Evolutionary conservation across 208 protist genomes (phyloP), one percentile per base, ranked within the genome.

Genomic region (Wallacemonas collosoma): DNA sequence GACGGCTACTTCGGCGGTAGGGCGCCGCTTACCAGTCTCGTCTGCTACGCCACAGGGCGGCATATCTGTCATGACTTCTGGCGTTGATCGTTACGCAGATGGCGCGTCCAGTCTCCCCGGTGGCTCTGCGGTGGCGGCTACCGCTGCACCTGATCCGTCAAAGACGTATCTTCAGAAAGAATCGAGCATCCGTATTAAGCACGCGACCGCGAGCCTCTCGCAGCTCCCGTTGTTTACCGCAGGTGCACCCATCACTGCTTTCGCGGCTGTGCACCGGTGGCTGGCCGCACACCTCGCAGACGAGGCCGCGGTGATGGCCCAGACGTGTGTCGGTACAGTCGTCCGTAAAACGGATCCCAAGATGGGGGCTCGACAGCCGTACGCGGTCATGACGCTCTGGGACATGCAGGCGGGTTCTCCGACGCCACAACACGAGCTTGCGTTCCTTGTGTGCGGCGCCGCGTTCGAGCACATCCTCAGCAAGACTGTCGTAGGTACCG

Each of bases 401-500:
- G 90, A 75, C 71, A 83, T 93, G 87, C 73, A 69, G 38, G 77
- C 72, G 45, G 76, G 81, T 26, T 93, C 86, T 1, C 79, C 87
- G 9, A 66, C 68, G 2, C 55, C 87, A 7, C 43, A 63, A 12
- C 65, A 78, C 7, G 83, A 92, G 67, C 58, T 95, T 43, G 60
- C 79, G 41, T 60, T 95, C 43, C 68, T 95, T 15, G 67, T 95
- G 41, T 84, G 79, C 71, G 86, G 87, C 1, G 70, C 68, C 43
- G 90, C 87, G 2, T 93, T 93, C 66, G 85, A 93, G 7, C 57
- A 71, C 41, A 76, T 90, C 44, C 89, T 90, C 78, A 83, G 73
- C 40, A 82, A 80, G 26, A 67, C 93, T 3, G 58, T 69, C 4
- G 68, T 56, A 15, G 90, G 87, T 0, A 62, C 75, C 2, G 90